Percentiles rank a stretch among this genome's conserved stretches.
Conservation (phyloP, 2,329 filamentous ascomycete species). For the Pseudogymnoascus sp. region DNA sequence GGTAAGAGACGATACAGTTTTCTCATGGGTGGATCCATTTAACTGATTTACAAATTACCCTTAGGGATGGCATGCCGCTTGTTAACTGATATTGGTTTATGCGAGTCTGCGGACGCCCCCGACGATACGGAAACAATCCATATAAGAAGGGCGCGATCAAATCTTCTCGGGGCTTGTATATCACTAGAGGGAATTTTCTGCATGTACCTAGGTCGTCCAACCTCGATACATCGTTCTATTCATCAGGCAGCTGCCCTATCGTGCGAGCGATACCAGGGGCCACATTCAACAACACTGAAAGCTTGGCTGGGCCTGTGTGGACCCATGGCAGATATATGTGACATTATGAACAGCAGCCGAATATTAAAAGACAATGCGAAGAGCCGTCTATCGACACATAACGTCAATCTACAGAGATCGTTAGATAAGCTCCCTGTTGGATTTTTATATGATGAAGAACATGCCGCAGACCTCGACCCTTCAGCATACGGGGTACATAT, state of each 20-base stretch:
- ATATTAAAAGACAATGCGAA: background rate
- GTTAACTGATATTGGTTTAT: conserved; percentile 10
- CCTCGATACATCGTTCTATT: conserved; percentile 1
- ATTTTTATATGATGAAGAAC: background rate
- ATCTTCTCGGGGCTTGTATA: conserved; percentile 6
- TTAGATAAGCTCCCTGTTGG: background rate
- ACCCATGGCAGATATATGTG: conserved; percentile 9
- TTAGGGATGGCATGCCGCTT: conserved; percentile 11
- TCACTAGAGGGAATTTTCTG: background rate
- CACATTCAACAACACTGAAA: background rate
- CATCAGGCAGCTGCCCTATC: background rate
- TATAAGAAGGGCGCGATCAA: background rate
- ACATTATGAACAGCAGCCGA: background rate
- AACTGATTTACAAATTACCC: background rate
- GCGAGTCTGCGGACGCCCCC: background rate
- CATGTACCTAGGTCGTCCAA: conserved; percentile 2
- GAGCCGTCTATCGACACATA: background rate
- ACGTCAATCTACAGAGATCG: background rate
- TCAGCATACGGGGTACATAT: background rate
- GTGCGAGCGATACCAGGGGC: background rate
- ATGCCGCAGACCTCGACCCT: background rate
- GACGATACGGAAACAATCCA: background rate
- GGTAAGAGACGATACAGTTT: background rate
- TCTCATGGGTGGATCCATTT: background rate
- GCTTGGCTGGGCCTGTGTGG: conserved; percentile 7